Evolutionary conservation across 2,329 filamentous ascomycete genomes (phyloP).

Genomic region (Tolypocladium nubicola): DNA sequence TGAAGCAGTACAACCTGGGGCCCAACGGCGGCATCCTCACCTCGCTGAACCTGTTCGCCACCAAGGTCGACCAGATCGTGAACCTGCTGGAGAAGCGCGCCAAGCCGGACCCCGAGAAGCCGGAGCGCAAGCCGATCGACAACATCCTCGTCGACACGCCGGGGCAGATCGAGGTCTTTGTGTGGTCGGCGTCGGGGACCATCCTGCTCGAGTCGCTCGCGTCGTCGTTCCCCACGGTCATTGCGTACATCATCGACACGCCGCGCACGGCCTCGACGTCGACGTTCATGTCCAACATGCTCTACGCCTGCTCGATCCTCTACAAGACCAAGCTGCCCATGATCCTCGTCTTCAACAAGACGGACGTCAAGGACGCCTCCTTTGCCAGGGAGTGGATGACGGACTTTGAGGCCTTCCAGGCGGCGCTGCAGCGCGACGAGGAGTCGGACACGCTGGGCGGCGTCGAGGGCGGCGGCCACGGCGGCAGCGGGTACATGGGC

Average conservation of each 20-base stretch:
- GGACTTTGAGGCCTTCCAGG: conserved; percentile 93
- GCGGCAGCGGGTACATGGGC: conserved; percentile 91
- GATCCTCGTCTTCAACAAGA: conserved; percentile 99
- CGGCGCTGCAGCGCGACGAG: conserved; percentile 72
- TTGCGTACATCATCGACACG: conserved; percentile 96
- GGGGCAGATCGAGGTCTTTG: conserved; percentile 96
- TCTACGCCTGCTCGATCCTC: conserved; percentile 95
- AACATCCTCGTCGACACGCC: conserved; percentile 92
- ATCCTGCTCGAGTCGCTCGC: conserved; percentile 90
- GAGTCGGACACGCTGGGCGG: conserved; percentile 66
- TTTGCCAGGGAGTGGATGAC: conserved; percentile 99
- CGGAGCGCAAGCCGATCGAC: conserved; percentile 54
- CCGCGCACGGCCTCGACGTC: conserved; percentile 85
- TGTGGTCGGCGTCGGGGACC: conserved; percentile 92
- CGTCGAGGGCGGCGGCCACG: conserved; percentile 54
- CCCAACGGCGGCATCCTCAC: conserved; percentile 97
- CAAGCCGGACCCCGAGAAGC: conserved; percentile 47
- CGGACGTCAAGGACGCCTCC: conserved; percentile 80
- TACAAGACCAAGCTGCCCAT: conserved; percentile 99
- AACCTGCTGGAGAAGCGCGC: conserved; percentile 82
- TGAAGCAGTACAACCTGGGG: conserved; percentile 97
- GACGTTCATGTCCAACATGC: conserved; percentile 99
- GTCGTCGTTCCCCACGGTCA: conserved; percentile 89
- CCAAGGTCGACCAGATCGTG: conserved; percentile 95
- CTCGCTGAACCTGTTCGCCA: conserved; percentile 90